Percentiles rank a stretch among this genome's conserved stretches.
Evolutionary conservation across 805 yeast genomes (phyloP).

Genomic region (Lipomyces sp.): DNA sequence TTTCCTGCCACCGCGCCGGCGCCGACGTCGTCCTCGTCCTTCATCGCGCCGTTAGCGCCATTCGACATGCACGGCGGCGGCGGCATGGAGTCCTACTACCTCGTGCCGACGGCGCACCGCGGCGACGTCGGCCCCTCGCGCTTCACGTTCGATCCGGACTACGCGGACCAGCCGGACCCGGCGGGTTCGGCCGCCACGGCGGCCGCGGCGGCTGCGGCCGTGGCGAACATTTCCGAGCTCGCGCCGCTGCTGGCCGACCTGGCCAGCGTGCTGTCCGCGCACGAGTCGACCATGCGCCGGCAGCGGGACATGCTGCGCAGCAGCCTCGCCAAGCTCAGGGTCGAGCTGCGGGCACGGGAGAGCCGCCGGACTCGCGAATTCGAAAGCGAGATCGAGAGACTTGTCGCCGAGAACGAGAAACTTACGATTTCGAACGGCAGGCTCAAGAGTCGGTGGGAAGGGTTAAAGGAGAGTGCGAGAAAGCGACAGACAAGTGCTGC

Average conservation of each 20-base stretch:
- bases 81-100: slow-evolving; percentile 32
- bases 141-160: slow-evolving; percentile 12
- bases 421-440: slow-evolving; percentile 51
- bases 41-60: too few species aligned
- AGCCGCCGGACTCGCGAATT: slow-evolving; percentile 38
- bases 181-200: neutral
- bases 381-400: slow-evolving; percentile 40
- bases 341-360: slow-evolving; percentile 44
- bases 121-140: slow-evolving; percentile 34
- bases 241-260: slow-evolving; percentile 1
- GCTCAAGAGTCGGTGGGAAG: slow-evolving; percentile 63
- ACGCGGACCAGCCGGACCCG: slow-evolving; percentile 21
- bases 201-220: neutral
- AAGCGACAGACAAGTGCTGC: slow-evolving; percentile 40
- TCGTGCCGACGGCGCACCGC: slow-evolving; percentile 33
- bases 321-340: slow-evolving; percentile 36
- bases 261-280: slow-evolving; percentile 26
- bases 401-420: slow-evolving; percentile 44
- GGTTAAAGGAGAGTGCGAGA: slow-evolving; percentile 61
- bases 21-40: too few species aligned
- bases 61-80: neutral
- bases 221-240: too few species aligned
- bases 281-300: slow-evolving; percentile 34
- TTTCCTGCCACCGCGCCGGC: too few species aligned
- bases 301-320: slow-evolving; percentile 36